These are phyloP conservation scores for Hypoxylon fragiforme DNA, from an alignment of 495 filamentous ascomycete genomes.

Conservation along the genomic window DNA sequence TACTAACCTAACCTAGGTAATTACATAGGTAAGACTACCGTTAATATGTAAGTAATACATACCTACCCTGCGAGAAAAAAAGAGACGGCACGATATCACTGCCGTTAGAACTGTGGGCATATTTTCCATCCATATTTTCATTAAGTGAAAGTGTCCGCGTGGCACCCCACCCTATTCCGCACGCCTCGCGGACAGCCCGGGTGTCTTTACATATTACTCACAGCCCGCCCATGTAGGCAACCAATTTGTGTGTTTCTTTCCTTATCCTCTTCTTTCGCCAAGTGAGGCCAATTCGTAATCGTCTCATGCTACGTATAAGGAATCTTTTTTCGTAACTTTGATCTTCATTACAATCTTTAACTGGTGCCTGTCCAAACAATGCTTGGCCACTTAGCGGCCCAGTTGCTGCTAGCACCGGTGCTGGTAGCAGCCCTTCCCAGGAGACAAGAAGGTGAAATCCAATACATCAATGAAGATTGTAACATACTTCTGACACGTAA, in stretches of 20 bases:
- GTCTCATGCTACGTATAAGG: conserved; percentile 28
- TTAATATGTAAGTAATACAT: too few relatives aligned
- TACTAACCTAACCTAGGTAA: not conserved
- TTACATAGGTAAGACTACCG: too few relatives aligned
- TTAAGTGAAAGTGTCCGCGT: conserved; percentile 23
- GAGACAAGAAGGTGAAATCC: conserved; percentile 13
- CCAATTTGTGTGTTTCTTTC: conserved; percentile 26
- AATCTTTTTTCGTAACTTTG: conserved; percentile 5
- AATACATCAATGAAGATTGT: conserved; percentile 1
- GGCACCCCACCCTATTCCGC: conserved; percentile 23
- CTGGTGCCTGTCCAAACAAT: conserved; percentile 34
- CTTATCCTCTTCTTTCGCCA: not conserved
- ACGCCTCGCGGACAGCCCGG: conserved; percentile 7
- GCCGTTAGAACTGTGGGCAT: too few relatives aligned
- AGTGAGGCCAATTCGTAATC: conserved; percentile 23
- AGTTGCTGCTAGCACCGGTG: conserved; percentile 39
- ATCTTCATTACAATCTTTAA: conserved; percentile 10
- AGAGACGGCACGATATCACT: too few relatives aligned
- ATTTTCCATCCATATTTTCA: conserved; percentile 18
- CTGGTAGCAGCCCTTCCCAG: conserved; percentile 29
- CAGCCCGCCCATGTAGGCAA: conserved; percentile 31
- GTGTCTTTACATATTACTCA: conserved; percentile 31
- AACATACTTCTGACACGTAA: conserved; percentile 13
- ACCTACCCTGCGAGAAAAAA: too few relatives aligned
- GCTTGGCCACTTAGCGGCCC: conserved; percentile 37